Conservation (phyloP, 768 basidiomycete genomes). For the Infundibulicybe gibba region DNA sequence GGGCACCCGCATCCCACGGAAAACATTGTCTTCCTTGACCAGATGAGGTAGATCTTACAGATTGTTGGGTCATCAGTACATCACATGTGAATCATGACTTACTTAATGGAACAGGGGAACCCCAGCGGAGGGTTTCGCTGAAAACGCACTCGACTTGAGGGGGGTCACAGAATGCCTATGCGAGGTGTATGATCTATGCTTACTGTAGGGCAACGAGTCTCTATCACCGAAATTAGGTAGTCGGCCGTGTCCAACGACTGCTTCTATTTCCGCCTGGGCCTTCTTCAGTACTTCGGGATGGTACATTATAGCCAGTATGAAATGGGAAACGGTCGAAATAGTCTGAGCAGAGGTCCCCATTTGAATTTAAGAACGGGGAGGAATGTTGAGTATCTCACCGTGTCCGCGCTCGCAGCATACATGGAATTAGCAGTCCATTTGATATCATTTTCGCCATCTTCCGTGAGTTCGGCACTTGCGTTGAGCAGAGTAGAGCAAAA, state of each 20-base stretch:
- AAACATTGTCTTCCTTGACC: conserved; percentile 31
- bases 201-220: conserved; percentile 29
- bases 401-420: conserved; percentile 14
- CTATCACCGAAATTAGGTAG: conserved; percentile 30
- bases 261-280: conserved; percentile 40
- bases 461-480: not conserved
- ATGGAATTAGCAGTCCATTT: conserved; percentile 9
- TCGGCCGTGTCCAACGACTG: conserved; percentile 26
- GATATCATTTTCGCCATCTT: conserved; percentile 13
- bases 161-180: no score
- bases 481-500: not conserved
- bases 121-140: conserved; percentile 16
- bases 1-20: conserved; percentile 35
- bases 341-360: no score
- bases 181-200: conserved; percentile 1
- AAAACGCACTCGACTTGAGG: conserved; percentile 23
- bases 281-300: conserved; percentile 29
- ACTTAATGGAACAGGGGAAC: no score
- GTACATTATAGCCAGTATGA: conserved; percentile 28
- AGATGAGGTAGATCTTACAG: conserved; percentile 15
- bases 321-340: no score
- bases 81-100: no score
- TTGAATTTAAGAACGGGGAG: no score
- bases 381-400: not conserved
- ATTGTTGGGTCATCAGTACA: no score